Evolutionary conservation across 768 basidiomycete genomes (phyloP).

Genomic region (Xerocomus spinulosus): DNA sequence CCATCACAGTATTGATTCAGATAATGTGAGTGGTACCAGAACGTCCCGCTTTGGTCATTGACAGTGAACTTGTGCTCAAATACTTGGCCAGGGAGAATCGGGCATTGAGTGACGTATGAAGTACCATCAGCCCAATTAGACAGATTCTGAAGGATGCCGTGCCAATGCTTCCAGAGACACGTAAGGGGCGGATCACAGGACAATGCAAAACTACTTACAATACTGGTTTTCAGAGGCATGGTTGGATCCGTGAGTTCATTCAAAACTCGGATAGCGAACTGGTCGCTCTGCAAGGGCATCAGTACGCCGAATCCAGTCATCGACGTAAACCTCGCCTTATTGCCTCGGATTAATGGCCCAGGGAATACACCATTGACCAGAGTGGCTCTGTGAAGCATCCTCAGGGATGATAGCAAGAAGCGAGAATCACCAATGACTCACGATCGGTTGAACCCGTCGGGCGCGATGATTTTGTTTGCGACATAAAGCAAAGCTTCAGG

Average conservation of each 20-base stretch:
- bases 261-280: slow-evolving; percentile 39
- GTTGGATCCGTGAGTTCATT: slow-evolving; percentile 42
- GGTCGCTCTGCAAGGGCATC: slow-evolving; percentile 30
- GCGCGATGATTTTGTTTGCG: slow-evolving; percentile 37
- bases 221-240: slow-evolving; percentile 47
- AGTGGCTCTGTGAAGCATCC: slow-evolving; percentile 30
- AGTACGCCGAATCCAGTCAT: not conserved
- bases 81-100: slow-evolving; percentile 30
- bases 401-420: not conserved
- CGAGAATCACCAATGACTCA: slow-evolving; percentile 10
- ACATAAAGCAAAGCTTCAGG: slow-evolving; percentile 29
- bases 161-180: slow-evolving; percentile 27
- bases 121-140: slow-evolving; percentile 35
- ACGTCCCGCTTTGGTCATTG: slow-evolving; percentile 38
- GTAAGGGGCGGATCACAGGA: slow-evolving; percentile 15
- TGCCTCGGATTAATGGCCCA: slow-evolving; percentile 40
- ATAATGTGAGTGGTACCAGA: slow-evolving; percentile 45
- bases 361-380: slow-evolving; percentile 43
- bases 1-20: slow-evolving; percentile 40
- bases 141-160: slow-evolving; percentile 25
- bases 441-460: slow-evolving; percentile 47
- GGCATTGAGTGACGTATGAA: slow-evolving; percentile 42
- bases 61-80: slow-evolving; percentile 36
- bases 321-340: slow-evolving; percentile 24
- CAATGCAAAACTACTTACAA: slow-evolving; percentile 17